phyloP scores from a whole-genome alignment of 805 yeast species.

The Wickerhamiella nectarea region DNA sequence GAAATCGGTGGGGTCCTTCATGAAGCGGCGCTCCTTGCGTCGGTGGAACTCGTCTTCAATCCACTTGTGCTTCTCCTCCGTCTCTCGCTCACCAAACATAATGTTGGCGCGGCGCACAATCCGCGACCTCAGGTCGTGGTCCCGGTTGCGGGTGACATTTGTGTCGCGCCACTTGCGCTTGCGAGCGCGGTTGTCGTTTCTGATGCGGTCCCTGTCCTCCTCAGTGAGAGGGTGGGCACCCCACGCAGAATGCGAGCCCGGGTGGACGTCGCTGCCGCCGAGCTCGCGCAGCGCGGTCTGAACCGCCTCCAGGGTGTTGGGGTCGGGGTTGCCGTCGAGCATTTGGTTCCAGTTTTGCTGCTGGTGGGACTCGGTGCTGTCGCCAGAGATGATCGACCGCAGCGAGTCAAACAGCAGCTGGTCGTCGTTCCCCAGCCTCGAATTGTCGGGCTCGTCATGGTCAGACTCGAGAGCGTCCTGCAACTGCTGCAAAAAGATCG shows the following conservation, averaged over 20 bases:
- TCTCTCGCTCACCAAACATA: slow-evolving; percentile 48
- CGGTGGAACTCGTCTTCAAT: slow-evolving; percentile 55
- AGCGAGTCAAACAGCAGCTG: slow-evolving; percentile 13
- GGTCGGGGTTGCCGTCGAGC: slow-evolving; percentile 16
- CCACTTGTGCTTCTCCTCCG: slow-evolving; percentile 51
- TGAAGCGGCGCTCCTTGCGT: slow-evolving; percentile 47
- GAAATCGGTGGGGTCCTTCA: slow-evolving; percentile 24
- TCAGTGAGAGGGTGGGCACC: slow-evolving; percentile 16
- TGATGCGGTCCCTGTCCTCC: slow-evolving; percentile 39
- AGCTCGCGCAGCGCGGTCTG: slow-evolving; percentile 19
- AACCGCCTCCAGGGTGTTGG: slow-evolving; percentile 21
- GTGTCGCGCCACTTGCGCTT: slow-evolving; percentile 76
- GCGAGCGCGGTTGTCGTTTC: slow-evolving; percentile 59
- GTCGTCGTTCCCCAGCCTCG: slow-evolving; percentile 10
- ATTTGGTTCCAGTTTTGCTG: slow-evolving; percentile 1
- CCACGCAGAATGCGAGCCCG: not conserved
- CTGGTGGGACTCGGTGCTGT: slow-evolving; percentile 3
- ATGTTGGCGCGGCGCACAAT: slow-evolving; percentile 57
- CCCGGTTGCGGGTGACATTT: slow-evolving; percentile 69
- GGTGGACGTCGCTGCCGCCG: slow-evolving; percentile 10
- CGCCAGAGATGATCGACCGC: slow-evolving; percentile 10
- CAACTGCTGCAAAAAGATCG: slow-evolving; percentile 11
- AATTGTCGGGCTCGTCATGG: not conserved
- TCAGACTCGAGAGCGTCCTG: slow-evolving; percentile 12
- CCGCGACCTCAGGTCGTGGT: slow-evolving; percentile 71